Evolutionary conservation across 2,329 filamentous ascomycete species (phyloP).

Genomic region (Hypomyces rosellus): DNA sequence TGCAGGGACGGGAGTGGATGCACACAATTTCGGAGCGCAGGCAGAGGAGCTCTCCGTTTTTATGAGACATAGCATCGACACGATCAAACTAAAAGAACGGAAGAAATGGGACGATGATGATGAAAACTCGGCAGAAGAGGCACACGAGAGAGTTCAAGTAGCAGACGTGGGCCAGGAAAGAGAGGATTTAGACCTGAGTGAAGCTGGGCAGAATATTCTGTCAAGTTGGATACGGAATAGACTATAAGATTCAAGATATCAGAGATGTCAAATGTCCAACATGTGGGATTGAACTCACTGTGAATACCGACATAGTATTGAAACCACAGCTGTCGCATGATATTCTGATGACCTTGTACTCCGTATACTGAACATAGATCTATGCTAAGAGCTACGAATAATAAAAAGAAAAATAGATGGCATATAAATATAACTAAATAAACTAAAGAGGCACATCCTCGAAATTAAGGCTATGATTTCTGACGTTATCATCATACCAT

Average conservation of each 20-base stretch:
- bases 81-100: constrained; percentile 38
- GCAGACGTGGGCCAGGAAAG: constrained; percentile 30
- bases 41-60: constrained; percentile 40
- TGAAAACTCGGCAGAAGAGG: constrained; percentile 28
- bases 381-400: no score
- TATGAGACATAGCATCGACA: constrained; percentile 44
- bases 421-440: no score
- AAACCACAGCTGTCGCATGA: no score
- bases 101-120: constrained; percentile 35
- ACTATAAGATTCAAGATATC: neutral
- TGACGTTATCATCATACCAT: no score
- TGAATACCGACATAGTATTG: neutral
- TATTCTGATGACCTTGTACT: no score
- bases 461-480: no score
- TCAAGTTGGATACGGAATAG: constrained; percentile 23
- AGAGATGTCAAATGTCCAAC: neutral
- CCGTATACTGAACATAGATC: no score
- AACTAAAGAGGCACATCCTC: no score
- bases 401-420: no score
- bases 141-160: constrained; percentile 31
- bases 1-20: neutral
- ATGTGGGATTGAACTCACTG: neutral
- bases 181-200: constrained; percentile 20
- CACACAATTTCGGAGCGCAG: constrained; percentile 41
- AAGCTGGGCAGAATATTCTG: constrained; percentile 21